Base-by-base conservation (phyloP, 768 basidiomycete species). In the Mycena venus region DNA sequence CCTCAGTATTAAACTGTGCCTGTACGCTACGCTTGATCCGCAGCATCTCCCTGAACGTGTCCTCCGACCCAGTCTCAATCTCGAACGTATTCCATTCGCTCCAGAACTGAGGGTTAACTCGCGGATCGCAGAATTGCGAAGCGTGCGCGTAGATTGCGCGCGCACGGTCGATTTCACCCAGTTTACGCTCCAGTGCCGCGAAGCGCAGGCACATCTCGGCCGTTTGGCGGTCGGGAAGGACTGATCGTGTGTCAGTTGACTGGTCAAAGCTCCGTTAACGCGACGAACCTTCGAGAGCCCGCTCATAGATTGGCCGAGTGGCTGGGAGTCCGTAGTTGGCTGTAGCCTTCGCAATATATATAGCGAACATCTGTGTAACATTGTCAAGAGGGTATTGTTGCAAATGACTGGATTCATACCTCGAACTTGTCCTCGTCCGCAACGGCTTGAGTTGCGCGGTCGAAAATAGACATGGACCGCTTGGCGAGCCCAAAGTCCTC, bases 121-220 rank as follows among this genome's bases (percentile, higher is more conserved):
- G 91, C 15, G 98, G 98, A 81, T 99, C 98, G 83, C 98, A 99
- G 90, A 99, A 99, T 80, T 99, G 98, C 23, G 96, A 96, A 0
- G 98, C 98, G 80, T 99, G 98, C 2, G 97, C 98, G 78, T 98
- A 99, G 77, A 99, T 94, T 2, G 97, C 94, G 60, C 98, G 92
- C 15, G 98, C 98, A 29, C 98, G 91, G 85, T 99, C 98, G 83
- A 99, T 99, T 86, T 99, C 98, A 66, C 98, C 98, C 40, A 99
- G 91, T 82, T 99, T 99, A 78, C 98, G 93, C 83, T 99, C 98
- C 79, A 99, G 91, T 38, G 91, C 90, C 5, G 98, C 98, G 82
- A 99, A 99, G 55, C 97, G 95, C 25, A 99, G 88, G 82, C 97
- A 99, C 96, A 99, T 99, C 83, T 97, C 94, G 23, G 98, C 97